Evolutionary conservation across 352 stramenopile species (phyloP), one percentile per base, ranked within the genome.

Genomic region (Globisporangium paroecandrum): DNA sequence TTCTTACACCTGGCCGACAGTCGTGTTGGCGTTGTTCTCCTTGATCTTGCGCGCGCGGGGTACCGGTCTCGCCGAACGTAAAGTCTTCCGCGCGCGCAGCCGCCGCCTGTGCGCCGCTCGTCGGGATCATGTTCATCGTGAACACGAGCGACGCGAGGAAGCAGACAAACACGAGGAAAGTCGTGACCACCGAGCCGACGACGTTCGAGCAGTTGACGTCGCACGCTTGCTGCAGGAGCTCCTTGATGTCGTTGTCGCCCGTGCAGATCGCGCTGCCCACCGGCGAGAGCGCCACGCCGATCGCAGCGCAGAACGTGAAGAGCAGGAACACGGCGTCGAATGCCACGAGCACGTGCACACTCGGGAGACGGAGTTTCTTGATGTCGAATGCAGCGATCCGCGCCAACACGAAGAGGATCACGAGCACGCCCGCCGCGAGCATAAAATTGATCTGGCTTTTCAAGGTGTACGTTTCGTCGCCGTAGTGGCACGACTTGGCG

Each of bases 151-250:
- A 79, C 43, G 73, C 68, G 43, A 86, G 41, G 69, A 91, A 91
- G 60, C 78, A 82, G 10, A 85, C 47, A n/a, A 82, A 85, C 1
- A 74, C 68, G 43, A 86, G 41, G 69, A 91, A 91, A 58, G 76
- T 87, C 47, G 77, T 73, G 24, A 80, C 71, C 32, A 89, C 72
- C 13, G 81, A 72, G 20, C 77, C 76, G 29, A 91, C 68, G 29
- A 89, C 73, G 62, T 86, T 81, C 22, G 74, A 77, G 72, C 83
- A 91, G 67, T 76, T 76, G 72, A 91, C 84, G n/a, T 81, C 75
- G 65, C 83, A 91, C 27, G 82, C 78, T 62, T 91, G 77, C 62
- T 91, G 64, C 54, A 91, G 67, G 38, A 87, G 62, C 18, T 58
- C 71, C 74, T 80, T 66, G 46, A 85, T 71, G 56, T 84, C 79